Evolutionary conservation across 2,329 filamentous ascomycete genomes (phyloP), one percentile per base, ranked within the genome.

Genomic region (Trichoderma afroharzianum): DNA sequence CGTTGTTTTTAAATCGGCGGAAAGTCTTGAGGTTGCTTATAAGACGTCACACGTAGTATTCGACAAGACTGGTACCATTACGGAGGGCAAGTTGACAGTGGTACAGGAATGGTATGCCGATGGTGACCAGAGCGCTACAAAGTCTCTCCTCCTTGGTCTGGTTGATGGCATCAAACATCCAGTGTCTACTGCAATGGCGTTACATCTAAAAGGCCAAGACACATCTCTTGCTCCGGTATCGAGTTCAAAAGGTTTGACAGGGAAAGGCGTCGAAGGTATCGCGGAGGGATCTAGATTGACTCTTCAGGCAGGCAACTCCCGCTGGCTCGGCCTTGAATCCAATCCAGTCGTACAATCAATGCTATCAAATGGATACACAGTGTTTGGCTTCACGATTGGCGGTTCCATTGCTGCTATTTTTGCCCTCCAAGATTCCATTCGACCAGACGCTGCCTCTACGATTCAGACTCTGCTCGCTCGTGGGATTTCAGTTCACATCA

Each of bases 31-130:
- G 77, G 80, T 86, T 1, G 89, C 88, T 0, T 82, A 86, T 68
- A 90, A 88, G 72, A 82, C 87, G 0, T 85, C 88, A 0, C 88
- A 94, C 75, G 87, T 94, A 2, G 85, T 95, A 0, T 92, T 95
- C 74, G 92, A 95, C 82, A 95, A 95, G 80, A 95, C 93, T 0
- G 92, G 93, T 0, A 95, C 92, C 0, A 78, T 95, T 9, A 95
- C 92, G 0, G 78, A 83, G 30, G 91, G 90, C 0, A 83, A 85
- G 3, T 70, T 21, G 55, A 26, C 1, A 62, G 73, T 0, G 24
- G 73, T 1, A 1, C 4, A 43, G 2, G 59, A 63, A 28, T 63
- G 59, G 59, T 63, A 63, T 63, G 59, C 33, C 4, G 59, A 43
- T n/a, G 59, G 36, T 30, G 21, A n/a, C 9, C 24, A 63, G 33